These are phyloP conservation scores for Trichophyton mentagrophytes DNA, from an alignment of 2,329 filamentous ascomycete genomes.

Conservation along the genomic window DNA sequence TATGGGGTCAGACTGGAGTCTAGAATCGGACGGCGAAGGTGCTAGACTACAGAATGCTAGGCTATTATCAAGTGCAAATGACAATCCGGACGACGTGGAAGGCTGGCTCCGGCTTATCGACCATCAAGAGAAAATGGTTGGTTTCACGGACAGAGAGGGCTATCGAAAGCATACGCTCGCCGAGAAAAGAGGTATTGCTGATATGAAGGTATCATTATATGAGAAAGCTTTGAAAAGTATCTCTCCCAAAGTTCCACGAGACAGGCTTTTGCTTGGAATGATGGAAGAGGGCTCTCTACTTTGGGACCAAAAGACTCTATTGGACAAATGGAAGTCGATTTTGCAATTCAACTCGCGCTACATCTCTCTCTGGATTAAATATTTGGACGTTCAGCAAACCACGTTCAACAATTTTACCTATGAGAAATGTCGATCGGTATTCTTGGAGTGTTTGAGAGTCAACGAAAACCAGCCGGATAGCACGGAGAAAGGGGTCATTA, in stretches of 20 bases:
- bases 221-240: slow-evolving; percentile 59
- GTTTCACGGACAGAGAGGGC: slow-evolving; percentile 25
- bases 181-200: slow-evolving; percentile 56
- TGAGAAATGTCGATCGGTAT: slow-evolving; percentile 49
- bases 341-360: slow-evolving; percentile 44
- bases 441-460: slow-evolving; percentile 44
- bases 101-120: slow-evolving; percentile 68
- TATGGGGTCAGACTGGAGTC: slow-evolving; percentile 38
- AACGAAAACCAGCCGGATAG: slow-evolving; percentile 16
- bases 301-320: slow-evolving; percentile 54
- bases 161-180: slow-evolving; percentile 39
- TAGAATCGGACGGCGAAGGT: slow-evolving; percentile 32
- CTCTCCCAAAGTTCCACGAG: slow-evolving; percentile 35
- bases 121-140: slow-evolving; percentile 60
- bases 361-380: slow-evolving; percentile 58
- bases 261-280: slow-evolving; percentile 52
- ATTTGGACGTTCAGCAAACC: slow-evolving; percentile 59
- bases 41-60: slow-evolving; percentile 36
- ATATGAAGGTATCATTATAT: slow-evolving; percentile 69
- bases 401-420: slow-evolving; percentile 55
- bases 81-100: slow-evolving; percentile 52
- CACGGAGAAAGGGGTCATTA: slow-evolving; percentile 25
- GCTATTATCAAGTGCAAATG: slow-evolving; percentile 51
- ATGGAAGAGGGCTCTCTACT: slow-evolving; percentile 62
- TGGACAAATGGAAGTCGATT: slow-evolving; percentile 53